Evolutionary conservation across 805 yeast species (phyloP), one percentile per base, ranked within the genome.

Genomic region (Zygosaccharomyces bisporus): DNA sequence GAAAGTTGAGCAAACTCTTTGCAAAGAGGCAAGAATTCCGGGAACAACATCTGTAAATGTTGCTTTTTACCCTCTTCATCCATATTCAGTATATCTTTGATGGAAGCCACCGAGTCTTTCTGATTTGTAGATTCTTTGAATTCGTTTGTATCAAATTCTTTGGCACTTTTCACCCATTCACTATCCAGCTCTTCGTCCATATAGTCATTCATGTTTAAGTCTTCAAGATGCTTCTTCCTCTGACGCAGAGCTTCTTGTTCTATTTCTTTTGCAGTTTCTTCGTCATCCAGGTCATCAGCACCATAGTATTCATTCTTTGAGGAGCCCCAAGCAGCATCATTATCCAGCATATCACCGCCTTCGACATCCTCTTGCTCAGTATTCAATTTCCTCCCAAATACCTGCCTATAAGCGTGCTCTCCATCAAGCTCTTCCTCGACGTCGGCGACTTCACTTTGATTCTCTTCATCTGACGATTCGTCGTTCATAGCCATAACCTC

Each of bases 231-330:
- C 53, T 77, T 75, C 69, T 84, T 85, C 67, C 90, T 97, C 53
- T 87, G 80, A 58, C 88, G 80, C 39, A 86, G 59, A 0, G 98
- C 98, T 66, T 93, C 97, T 55, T 79, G 81, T 46, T 91, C 93
- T 67, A 89, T 81, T 50, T 78, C 81, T 50, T 79, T 81, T 4
- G 87, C 85, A 24, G 80, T 81, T 43, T 80, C 95, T 24, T 83
- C 91, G 51, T 86, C 68, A 51, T 77, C 73, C 3, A 67, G 52
- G 39, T 70, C 72, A 59, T 61, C 77, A n/a, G 74, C 77, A 51
- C 95, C 63, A 74, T 86, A 53, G 68, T 70, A 71, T 40, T 69
- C 69, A 27, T 60, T 58, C 47, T 71, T 66, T 54, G 65, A 70
- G 41, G 65, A 52, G 62, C 77, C 77, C 77, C 77, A 73, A 0